These are phyloP conservation scores for Heliocybe sulcata DNA, from an alignment of 1,284 basidiomycete genomes.

Conservation along the genomic window DNA sequence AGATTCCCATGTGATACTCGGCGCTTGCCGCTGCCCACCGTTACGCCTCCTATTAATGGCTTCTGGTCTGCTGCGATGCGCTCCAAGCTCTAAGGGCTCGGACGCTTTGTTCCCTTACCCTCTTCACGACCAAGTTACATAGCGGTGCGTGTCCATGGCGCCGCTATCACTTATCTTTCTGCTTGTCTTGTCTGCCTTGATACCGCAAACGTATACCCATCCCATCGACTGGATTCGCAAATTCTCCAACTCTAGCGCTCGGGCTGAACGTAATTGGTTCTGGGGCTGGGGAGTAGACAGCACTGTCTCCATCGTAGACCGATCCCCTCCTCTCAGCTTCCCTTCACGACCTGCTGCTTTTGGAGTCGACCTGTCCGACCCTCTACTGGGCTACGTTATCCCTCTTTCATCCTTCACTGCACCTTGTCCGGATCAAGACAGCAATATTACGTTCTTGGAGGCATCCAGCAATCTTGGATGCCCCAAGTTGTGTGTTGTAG, in stretches of 20 bases:
- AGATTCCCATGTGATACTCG: not conserved
- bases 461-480: conserved; percentile 48
- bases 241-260: conserved; percentile 12
- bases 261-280: conserved; percentile 28
- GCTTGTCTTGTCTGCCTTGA: conserved; percentile 7
- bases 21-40: not conserved
- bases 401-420: conserved; percentile 66
- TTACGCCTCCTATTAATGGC: not conserved
- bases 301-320: conserved; percentile 73
- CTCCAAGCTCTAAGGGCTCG: not conserved
- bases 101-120: not conserved
- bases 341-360: conserved; percentile 64
- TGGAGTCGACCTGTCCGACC: conserved; percentile 61
- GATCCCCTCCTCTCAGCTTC: conserved; percentile 56
- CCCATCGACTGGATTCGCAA: conserved; percentile 22
- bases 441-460: conserved; percentile 10
- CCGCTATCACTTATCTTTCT: not conserved
- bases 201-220: conserved; percentile 11
- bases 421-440: conserved; percentile 33
- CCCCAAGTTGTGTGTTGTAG: conserved; percentile 52
- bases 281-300: conserved; percentile 67
- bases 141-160: not conserved
- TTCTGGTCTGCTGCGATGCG: not conserved
- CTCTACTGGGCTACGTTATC: conserved; percentile 72
- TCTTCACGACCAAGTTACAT: not conserved